These are phyloP conservation scores for Mediolabrus comicus DNA, from an alignment of 108 stramenopile genomes.

Conservation along the genomic window DNA sequence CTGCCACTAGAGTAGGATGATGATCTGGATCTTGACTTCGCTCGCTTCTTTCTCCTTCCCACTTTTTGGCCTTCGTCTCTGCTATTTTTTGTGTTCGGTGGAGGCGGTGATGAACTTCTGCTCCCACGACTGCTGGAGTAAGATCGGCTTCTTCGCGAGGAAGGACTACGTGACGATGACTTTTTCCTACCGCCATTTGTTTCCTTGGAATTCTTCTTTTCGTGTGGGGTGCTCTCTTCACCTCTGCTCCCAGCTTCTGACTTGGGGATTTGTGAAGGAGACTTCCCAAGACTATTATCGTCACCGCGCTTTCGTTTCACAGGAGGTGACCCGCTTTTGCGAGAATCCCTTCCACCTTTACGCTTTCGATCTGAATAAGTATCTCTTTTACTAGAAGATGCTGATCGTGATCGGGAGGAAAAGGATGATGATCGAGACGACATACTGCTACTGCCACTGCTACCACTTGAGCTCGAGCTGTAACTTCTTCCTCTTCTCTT, in stretches of 20 bases:
- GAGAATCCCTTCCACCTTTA: background rate
- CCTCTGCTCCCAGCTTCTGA: background rate
- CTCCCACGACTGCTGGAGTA: constrained; percentile 16
- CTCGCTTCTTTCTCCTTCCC: background rate
- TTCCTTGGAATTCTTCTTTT: background rate
- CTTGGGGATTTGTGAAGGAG: background rate
- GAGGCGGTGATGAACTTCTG: constrained; percentile 1
- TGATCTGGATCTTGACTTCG: background rate
- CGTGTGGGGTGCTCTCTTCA: background rate
- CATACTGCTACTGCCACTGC: constrained; percentile 2
- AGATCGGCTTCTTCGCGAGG: constrained; percentile 11
- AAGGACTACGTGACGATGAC: constrained; percentile 6
- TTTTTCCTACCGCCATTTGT: background rate
- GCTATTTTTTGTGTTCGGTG: background rate
- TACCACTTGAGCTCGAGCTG: constrained; percentile 18
- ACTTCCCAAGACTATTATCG: background rate
- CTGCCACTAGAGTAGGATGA: constrained; percentile 14
- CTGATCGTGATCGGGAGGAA: constrained; percentile 26
- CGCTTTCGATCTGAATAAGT: background rate
- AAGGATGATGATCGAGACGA: background rate
- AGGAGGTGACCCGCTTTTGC: background rate
- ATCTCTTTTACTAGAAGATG: background rate
- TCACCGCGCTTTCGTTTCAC: background rate
- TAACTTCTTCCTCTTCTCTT: constrained; percentile 37
- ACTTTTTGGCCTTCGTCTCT: constrained; percentile 2